Conservation (phyloP, 768 basidiomycete genomes). For the Suillus hirtellus region DNA sequence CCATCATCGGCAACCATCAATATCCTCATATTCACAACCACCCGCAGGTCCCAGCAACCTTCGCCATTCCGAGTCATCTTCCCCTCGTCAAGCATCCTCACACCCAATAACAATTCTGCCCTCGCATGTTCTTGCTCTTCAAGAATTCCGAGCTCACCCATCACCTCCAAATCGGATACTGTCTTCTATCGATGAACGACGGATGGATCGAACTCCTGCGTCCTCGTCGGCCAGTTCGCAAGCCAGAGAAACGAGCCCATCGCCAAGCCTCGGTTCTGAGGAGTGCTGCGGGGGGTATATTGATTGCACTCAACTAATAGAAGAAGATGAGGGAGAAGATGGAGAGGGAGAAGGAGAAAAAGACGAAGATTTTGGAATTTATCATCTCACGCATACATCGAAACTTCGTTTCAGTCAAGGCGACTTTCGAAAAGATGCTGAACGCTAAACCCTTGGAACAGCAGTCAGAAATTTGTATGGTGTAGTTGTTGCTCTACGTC, state of each 20-base stretch:
- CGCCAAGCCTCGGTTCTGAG: constrained; percentile 37
- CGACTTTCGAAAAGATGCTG: neutral
- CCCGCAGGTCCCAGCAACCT: constrained; percentile 16
- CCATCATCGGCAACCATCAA: constrained; percentile 3
- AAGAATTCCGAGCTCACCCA: neutral
- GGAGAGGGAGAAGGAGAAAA: constrained; percentile 8
- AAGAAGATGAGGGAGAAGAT: constrained; percentile 20
- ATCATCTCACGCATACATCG: neutral
- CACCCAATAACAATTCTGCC: constrained; percentile 1
- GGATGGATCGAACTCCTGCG: neutral
- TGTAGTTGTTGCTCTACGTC: constrained; percentile 2
- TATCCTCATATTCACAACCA: constrained; percentile 11
- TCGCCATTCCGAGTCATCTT: constrained; percentile 25
- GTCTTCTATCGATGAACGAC: neutral
- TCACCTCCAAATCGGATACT: neutral
- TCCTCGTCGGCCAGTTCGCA: neutral
- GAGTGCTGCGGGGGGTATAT: constrained; percentile 55
- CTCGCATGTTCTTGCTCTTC: neutral
- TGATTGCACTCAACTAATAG: constrained; percentile 45
- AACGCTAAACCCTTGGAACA: neutral
- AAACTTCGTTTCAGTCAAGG: neutral
- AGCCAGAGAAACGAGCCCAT: constrained; percentile 16
- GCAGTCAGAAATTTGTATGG: neutral
- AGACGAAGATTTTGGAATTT: neutral
- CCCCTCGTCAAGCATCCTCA: constrained; percentile 27